phyloP scores from a whole-genome alignment of 495 filamentous ascomycete species.

The Barbatosphaeria neglecta region DNA sequence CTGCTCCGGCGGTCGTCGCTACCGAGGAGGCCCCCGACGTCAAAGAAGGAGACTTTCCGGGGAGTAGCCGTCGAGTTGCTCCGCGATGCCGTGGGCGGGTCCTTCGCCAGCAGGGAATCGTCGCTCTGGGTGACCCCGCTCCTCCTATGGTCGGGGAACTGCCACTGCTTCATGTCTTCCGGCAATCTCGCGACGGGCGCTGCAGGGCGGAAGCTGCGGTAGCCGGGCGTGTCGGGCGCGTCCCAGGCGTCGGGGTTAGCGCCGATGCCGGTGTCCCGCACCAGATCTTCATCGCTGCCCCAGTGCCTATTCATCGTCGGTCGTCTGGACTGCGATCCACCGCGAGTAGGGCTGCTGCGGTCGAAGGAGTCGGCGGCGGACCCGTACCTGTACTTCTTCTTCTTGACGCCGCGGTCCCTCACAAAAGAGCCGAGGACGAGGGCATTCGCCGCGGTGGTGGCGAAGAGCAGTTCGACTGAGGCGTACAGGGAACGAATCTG shows the following conservation, averaged over 20 bases:
- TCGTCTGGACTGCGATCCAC: conserved; percentile 22
- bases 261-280: conserved; percentile 57
- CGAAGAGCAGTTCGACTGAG: conserved; percentile 65
- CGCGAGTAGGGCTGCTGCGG: conserved; percentile 26
- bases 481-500: conserved; percentile 67
- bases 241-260: conserved; percentile 47
- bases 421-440: conserved; percentile 75
- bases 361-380: conserved; percentile 34
- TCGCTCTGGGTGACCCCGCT: conserved; percentile 19
- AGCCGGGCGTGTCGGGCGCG: conserved; percentile 10
- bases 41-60: conserved; percentile 53
- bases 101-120: conserved; percentile 12
- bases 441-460: conserved; percentile 64
- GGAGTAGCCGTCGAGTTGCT: conserved; percentile 30
- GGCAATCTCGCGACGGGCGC: conserved; percentile 16
- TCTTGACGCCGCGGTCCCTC: conserved; percentile 67
- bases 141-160: conserved; percentile 19
- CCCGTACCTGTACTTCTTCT: conserved; percentile 56
- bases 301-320: conserved; percentile 49
- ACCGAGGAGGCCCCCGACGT: conserved; percentile 56
- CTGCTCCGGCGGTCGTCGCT: conserved; percentile 19
- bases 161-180: conserved; percentile 25
- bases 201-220: conserved; percentile 10
- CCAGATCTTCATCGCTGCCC: conserved; percentile 77
- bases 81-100: conserved; percentile 10